Conservation (phyloP, 306 rosid genomes). For the Lathyrus tuberosus region DNA sequence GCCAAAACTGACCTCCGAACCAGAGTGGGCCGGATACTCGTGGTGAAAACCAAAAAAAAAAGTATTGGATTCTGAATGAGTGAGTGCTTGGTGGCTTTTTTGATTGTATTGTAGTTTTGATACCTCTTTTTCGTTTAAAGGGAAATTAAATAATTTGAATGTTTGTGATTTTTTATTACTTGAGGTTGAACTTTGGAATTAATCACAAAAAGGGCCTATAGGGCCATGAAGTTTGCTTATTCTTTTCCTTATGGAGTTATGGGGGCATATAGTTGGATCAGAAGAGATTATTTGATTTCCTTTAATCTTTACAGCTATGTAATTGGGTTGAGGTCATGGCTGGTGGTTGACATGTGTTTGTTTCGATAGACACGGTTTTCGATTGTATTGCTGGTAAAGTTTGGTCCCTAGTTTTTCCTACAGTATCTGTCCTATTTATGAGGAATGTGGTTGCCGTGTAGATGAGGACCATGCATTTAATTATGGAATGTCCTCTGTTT, state of each 20-base stretch:
- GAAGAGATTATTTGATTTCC: conserved; percentile 18
- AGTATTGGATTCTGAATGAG: conserved; percentile 31
- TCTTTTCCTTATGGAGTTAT: background rate
- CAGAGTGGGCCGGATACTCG: too few relatives aligned
- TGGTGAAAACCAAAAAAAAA: too few relatives aligned
- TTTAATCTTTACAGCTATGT: conserved; percentile 4
- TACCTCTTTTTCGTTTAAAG: background rate
- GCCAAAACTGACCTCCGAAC: too few relatives aligned
- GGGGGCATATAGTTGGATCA: background rate
- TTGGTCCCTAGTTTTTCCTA: background rate
- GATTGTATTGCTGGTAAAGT: conserved; percentile 13
- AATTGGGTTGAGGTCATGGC: conserved; percentile 6
- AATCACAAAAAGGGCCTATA: background rate
- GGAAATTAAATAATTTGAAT: background rate
- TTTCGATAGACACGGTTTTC: conserved; percentile 13
- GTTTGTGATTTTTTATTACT: conserved; percentile 1
- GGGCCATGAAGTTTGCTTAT: conserved; percentile 1
- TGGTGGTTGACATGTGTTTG: conserved; percentile 25
- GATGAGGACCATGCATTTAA: conserved; percentile 18
- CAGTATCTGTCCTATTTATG: conserved; percentile 5
- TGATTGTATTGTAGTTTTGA: conserved; percentile 11
- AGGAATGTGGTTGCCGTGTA: conserved; percentile 23
- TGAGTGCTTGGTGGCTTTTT: conserved; percentile 2
- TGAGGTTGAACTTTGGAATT: conserved; percentile 28
- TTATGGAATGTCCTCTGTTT: conserved; percentile 7